Conservation (phyloP, 495 filamentous ascomycete genomes). For the Endocarpon pusillum region DNA sequence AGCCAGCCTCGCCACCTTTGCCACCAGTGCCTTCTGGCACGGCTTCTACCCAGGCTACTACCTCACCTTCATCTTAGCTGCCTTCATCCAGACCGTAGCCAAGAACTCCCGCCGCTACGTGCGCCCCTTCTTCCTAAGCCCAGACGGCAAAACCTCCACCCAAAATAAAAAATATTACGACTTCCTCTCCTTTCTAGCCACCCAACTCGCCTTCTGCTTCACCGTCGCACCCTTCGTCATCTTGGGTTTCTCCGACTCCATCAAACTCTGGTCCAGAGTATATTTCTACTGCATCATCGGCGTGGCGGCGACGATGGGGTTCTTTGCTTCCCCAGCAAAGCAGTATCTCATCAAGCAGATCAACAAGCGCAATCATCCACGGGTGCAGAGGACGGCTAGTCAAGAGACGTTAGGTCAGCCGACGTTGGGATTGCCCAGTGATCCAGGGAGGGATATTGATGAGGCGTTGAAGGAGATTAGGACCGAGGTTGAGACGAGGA, state of each 20-base stretch:
- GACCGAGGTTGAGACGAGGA: conserved; percentile 46
- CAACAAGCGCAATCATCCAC: conserved; percentile 35
- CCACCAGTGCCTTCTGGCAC: conserved; percentile 91
- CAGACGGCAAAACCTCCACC: conserved; percentile 44
- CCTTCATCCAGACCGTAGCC: conserved; percentile 78
- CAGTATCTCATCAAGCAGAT: conserved; percentile 36
- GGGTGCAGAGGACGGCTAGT: conserved; percentile 14
- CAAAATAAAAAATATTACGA: conserved; percentile 77
- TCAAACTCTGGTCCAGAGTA: conserved; percentile 65
- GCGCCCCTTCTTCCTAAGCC: conserved; percentile 83
- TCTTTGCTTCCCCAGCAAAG: conserved; percentile 71
- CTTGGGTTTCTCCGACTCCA: conserved; percentile 45
- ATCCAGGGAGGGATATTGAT: conserved; percentile 60
- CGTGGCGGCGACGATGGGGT: conserved; percentile 41
- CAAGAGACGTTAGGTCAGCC: conserved; percentile 27
- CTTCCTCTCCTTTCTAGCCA: conserved; percentile 56
- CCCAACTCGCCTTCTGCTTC: conserved; percentile 74
- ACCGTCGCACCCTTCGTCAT: conserved; percentile 68
- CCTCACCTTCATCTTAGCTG: conserved; percentile 71
- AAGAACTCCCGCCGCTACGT: conserved; percentile 84
- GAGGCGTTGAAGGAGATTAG: conserved; percentile 64
- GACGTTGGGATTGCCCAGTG: conserved; percentile 59
- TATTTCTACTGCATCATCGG: conserved; percentile 73
- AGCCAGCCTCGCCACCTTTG: conserved; percentile 85
- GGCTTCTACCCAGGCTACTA: conserved; percentile 97